These are phyloP conservation scores for Tillandsia fasciculata DNA, from an alignment of 176 grass and related monocot genomes.

Conservation along the genomic window DNA sequence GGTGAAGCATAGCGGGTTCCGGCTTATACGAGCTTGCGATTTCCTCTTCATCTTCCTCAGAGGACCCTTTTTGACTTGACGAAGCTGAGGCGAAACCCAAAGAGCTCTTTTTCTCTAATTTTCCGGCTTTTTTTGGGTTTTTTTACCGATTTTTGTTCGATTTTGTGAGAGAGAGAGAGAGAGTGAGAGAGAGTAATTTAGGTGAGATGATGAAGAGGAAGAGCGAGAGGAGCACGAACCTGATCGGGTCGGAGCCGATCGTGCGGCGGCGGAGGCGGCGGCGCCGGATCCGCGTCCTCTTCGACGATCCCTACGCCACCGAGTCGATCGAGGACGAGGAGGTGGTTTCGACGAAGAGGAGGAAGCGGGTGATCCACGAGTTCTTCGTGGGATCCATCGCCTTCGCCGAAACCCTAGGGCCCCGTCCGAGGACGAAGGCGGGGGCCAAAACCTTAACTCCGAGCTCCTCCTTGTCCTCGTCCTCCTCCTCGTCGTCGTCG, in stretches of 20 bases:
- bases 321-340: constrained; percentile 63
- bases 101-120: constrained; percentile 17
- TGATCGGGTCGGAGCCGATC: background rate
- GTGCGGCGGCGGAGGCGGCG: constrained; percentile 2
- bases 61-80: background rate
- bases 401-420: background rate
- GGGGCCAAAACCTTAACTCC: background rate
- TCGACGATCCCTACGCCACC: constrained; percentile 67
- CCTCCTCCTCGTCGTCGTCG: background rate
- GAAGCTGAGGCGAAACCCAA: constrained; percentile 32
- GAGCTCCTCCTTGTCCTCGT: background rate
- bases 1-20: constrained; percentile 89
- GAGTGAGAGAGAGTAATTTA: background rate
- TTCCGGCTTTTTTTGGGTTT: constrained; percentile 27
- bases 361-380: constrained; percentile 43
- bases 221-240: constrained; percentile 18
- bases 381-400: constrained; percentile 27
- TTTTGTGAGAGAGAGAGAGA: background rate
- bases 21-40: constrained; percentile 62
- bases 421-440: constrained; percentile 6
- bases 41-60: constrained; percentile 24
- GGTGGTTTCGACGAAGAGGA: background rate
- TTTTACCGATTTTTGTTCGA: background rate
- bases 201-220: constrained; percentile 11
- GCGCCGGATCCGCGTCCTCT: constrained; percentile 51